A percentile compares a stretch with the other conserved stretches of the same genome.
Evolutionary conservation across 257 asterid species (phyloP).

Genomic region (Penstemon eatonii): DNA sequence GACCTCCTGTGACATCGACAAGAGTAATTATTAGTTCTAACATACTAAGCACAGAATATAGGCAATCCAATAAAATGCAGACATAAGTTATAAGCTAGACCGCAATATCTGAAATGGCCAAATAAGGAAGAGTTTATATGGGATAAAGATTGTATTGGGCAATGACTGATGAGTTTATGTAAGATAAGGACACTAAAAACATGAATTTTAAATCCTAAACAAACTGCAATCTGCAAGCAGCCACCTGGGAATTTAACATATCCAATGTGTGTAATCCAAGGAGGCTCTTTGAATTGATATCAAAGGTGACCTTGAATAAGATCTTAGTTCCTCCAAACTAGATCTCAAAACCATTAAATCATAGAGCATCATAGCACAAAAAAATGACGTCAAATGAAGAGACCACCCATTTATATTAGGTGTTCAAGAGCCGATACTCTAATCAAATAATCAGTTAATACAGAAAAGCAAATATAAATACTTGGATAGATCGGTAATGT

Average conservation of each 20-base stretch:
- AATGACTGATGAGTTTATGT: background rate
- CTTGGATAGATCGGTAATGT: slow-evolving; percentile 51
- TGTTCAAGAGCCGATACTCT: slow-evolving; percentile 2
- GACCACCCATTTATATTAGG: background rate
- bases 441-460: slow-evolving; percentile 12
- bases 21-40: slow-evolving; percentile 20
- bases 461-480: slow-evolving; percentile 39
- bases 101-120: background rate
- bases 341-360: background rate
- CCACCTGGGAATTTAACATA: slow-evolving; percentile 6
- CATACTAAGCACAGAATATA: slow-evolving; percentile 2
- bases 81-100: slow-evolving; percentile 16
- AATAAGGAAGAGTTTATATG: background rate
- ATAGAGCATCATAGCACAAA: background rate
- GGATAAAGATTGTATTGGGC: background rate
- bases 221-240: slow-evolving; percentile 20
- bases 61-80: background rate
- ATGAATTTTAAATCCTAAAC: background rate
- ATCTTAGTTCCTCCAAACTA: background rate
- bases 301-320: background rate
- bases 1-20: slow-evolving; percentile 51
- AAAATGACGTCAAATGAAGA: background rate
- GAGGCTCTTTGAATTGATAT: slow-evolving; percentile 5
- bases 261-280: background rate
- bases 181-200: slow-evolving; percentile 2